Base-by-base conservation (phyloP, 1,284 basidiomycete genomes). In the Cerrena zonata region DNA sequence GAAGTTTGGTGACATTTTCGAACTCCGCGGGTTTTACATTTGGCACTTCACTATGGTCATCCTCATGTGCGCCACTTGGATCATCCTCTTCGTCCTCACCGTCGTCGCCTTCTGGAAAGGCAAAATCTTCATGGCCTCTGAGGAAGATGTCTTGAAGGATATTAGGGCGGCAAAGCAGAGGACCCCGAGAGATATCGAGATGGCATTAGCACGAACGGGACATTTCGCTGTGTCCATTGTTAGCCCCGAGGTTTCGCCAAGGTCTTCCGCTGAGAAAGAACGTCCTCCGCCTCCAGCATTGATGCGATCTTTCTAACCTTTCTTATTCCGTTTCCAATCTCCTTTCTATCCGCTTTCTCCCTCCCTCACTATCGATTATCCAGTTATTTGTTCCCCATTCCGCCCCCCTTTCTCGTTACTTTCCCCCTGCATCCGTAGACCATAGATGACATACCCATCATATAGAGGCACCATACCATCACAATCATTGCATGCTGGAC, bases 121-220 rank as follows among this genome's bases (percentile, higher is more conserved):
- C 23, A 59, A 70, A 41, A 76, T 77, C 21, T 76, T 77, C 60
- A 63, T 65, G 25, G 71, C 73, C n/a, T 63, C 45, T n/a, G 42
- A 53, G 25, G 52, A 56, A 48, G 50, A 51, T 21, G 46, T 54
- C 40, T 37, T 56, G 30, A 45, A 52, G 19, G 56, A 58, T 18
- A 19, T 40, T 10, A 7, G 18, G 5, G 39, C 39, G 21, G 10
- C 10, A 10, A 18, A 40, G 39, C 7, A 40, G 21, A 40, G 19
- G 39, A 40, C 7, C 5, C 15, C 39, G 39, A 22, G 10, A 15
- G 39, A 40, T 19, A 5, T 40, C 19, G 39, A 40, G 19, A 40
- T 40, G 39, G 39, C 39, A 10, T 10, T 40, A 18, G 39, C 39
- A 5, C 5, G 15, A 10, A 22, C 39, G 15, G 19, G 39, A 10